A percentile compares a stretch with the other conserved stretches of the same genome.
Conservation (phyloP, 805 yeast species). For the Candida montana region DNA sequence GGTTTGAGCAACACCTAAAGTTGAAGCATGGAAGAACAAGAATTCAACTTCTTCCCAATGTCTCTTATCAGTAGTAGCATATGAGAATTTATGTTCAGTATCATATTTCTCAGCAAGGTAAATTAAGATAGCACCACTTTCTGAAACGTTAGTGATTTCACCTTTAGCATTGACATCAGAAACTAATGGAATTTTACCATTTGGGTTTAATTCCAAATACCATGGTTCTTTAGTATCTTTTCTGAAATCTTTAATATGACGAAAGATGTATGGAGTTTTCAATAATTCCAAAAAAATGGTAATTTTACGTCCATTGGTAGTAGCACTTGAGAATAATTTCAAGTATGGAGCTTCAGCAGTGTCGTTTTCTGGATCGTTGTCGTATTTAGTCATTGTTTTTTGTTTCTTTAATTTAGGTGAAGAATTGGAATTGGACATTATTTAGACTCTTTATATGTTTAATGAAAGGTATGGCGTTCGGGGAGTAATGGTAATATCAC, state of each 20-base stretch:
- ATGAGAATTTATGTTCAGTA: constrained; percentile 38
- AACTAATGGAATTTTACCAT: constrained; percentile 57
- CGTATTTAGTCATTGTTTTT: constrained; percentile 1
- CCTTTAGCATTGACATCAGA: constrained; percentile 34
- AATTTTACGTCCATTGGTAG: constrained; percentile 38
- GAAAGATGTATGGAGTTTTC: constrained; percentile 26
- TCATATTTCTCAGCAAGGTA: constrained; percentile 59
- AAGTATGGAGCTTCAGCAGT: constrained; percentile 33
- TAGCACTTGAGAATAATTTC: constrained; percentile 35
- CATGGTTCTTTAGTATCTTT: constrained; percentile 49
- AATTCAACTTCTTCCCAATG: constrained; percentile 51
- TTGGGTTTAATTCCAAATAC: constrained; percentile 52
- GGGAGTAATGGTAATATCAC: background rate
- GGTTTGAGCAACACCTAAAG: constrained; percentile 56
- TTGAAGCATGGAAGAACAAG: constrained; percentile 52
- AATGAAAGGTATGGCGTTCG: background rate
- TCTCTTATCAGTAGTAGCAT: constrained; percentile 29
- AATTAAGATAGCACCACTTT: constrained; percentile 55
- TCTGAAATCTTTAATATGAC: constrained; percentile 32
- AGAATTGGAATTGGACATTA: background rate
- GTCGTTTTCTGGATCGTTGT: constrained; percentile 7
- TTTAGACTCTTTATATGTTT: background rate
- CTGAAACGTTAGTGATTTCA: constrained; percentile 39
- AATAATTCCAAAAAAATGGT: constrained; percentile 32
- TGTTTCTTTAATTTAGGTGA: background rate